Conservation (phyloP, 768 basidiomycete genomes). For the Daedalea quercina region DNA sequence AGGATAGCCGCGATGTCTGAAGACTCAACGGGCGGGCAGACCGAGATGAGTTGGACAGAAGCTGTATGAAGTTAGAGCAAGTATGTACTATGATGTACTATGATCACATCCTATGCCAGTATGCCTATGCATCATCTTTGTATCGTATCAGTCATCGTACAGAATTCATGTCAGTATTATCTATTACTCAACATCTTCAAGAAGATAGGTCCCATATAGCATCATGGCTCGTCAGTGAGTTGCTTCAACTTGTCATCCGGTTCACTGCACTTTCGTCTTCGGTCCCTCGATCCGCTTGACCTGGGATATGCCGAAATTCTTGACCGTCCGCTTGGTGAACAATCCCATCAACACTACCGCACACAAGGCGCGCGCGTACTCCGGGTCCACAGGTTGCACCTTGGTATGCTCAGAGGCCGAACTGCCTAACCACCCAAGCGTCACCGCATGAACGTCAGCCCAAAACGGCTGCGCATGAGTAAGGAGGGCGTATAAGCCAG, state of each 20-base stretch:
- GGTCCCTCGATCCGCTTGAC: constrained; percentile 1
- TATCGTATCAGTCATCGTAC: no score
- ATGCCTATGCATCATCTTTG: no score
- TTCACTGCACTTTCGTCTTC: constrained; percentile 17
- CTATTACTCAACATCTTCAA: no score
- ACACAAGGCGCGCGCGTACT: constrained; percentile 67
- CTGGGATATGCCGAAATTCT: constrained; percentile 42
- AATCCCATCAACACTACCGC: constrained; percentile 54
- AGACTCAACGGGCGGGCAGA: no score
- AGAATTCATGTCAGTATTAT: no score
- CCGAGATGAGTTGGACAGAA: no score
- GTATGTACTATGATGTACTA: no score
- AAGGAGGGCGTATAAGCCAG: constrained; percentile 72
- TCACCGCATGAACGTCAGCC: constrained; percentile 48
- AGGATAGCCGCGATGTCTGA: neutral
- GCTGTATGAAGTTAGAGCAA: no score
- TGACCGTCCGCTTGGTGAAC: constrained; percentile 58
- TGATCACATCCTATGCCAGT: no score
- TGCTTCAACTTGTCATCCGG: no score
- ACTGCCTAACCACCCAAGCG: constrained; percentile 41
- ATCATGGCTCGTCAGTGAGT: no score
- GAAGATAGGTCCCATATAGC: no score
- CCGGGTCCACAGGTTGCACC: constrained; percentile 48
- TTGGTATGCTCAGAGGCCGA: constrained; percentile 22
- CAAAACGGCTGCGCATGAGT: constrained; percentile 87